Conservation (phyloP, 208 protist genomes). For the Acanthamoeba lenticulata region DNA sequence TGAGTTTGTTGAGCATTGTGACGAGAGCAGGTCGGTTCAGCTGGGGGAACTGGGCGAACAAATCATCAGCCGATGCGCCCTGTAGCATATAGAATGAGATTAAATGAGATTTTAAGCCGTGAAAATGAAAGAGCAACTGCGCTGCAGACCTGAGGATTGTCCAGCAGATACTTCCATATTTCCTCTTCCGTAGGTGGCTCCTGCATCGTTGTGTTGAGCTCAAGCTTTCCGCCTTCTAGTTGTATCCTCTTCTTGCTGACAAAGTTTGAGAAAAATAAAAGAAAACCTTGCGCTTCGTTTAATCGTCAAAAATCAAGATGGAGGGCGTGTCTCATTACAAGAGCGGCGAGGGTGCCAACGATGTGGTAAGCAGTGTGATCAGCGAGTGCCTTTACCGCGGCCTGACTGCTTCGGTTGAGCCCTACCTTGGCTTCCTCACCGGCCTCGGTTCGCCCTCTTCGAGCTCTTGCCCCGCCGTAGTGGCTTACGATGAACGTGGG, state of each 20-base stretch:
- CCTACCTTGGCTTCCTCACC: background rate
- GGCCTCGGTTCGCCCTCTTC: background rate
- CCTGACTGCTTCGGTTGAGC: background rate
- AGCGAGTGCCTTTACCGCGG: conserved; percentile 1
- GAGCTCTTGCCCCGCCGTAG: no score
- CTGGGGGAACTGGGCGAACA: background rate
- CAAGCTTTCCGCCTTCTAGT: no score
- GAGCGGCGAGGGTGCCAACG: background rate
- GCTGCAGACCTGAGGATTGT: background rate
- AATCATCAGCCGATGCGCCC: background rate
- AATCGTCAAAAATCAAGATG: background rate
- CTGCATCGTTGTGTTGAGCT: background rate
- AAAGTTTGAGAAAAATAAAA: background rate
- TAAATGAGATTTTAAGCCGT: background rate
- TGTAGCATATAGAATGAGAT: background rate
- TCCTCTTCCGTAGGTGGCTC: background rate
- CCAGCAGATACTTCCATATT: background rate
- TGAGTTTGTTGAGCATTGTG: background rate
- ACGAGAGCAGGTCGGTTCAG: background rate
- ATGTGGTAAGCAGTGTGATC: background rate
- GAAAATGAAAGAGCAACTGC: no score
- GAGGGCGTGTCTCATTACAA: background rate
- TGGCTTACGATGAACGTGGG: no score
- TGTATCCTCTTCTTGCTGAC: no score
- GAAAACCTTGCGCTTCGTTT: background rate